Base-by-base conservation (phyloP, 2,329 filamentous ascomycete genomes). In the Claviceps maximensis region DNA sequence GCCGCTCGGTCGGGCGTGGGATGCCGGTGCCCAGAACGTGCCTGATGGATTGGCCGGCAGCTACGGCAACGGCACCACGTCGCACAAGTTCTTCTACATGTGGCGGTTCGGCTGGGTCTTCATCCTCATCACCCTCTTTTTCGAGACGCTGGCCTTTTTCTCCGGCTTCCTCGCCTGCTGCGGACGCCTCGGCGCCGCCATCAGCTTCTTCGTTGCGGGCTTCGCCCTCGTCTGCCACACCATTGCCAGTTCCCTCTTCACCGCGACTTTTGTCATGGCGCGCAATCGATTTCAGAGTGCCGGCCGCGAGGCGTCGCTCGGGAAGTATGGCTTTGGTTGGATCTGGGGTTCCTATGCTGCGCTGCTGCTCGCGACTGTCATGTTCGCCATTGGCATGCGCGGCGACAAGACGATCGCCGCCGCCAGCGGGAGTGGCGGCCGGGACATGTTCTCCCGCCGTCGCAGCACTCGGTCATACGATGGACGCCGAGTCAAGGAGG, bases 41-140 rank as follows among this genome's bases (percentile, higher is more conserved):
- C 78, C 78, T 17, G 49, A 56, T 0, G 65, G 62, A 5, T 67
- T 82, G n/a, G 62, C 70, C 40, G 77, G 84, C 42, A 54, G 58
- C 10, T 74, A 82, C 59, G 79, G 72, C 55, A 70, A 71, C 55
- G 58, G 69, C 54, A 83, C 79, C 3, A 84, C 81, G 6, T 77
- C 75, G 57, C 66, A 57, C 23, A 70, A 71, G 58, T 95, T 83
- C 74, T 97, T 78, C 72, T 88, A 89, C 70, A 77, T 93, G 65
- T 94, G 89, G 72, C 82, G 91, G 42, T 95, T 96, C 73, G 86
- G 88, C 68, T 97, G 91, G 79, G 88, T 90, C 40, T 93, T 95
- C 69, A 87, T 87, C 72, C 74, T 97, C 53, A 84, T 97, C 59
- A 81, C 83, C 19, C 78, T 96, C 40, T 82, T 95, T 74, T 93